Evolutionary conservation across 352 stramenopile species (phyloP), one percentile per base, ranked within the genome.

Genomic region (Globisporangium nunn): DNA sequence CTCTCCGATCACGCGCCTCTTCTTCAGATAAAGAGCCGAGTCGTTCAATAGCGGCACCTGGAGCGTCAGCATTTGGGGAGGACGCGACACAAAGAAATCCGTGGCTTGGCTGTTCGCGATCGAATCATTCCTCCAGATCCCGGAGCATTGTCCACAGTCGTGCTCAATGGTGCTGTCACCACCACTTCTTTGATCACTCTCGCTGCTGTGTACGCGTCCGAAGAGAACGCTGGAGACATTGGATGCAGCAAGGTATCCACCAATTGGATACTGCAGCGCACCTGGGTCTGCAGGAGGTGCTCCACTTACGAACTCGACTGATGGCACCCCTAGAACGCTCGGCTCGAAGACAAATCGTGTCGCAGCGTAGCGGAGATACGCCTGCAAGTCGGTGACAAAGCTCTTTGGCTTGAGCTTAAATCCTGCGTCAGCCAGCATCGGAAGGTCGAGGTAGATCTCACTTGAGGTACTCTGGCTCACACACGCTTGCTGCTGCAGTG

Each of bases 271-370:
- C 4, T 33, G 18, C 12, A 47, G 59, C 29, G 14, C 58, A 10
- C 6, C 51, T 30, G n/a, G 60, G 15, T 10, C 55, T n/a, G 47
- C n/a, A 11, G 35, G 44, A 1, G 55, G 39, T 37, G 58, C 29
- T 30, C 14, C 30, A 52, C 41, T 28, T 17, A 53, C 17, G 12
- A 48, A 58, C 40, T 48, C 8, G 58, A 46, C 6, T 54, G 61
- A 31, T 12, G 45, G 0, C 6, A 55, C 6, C 51, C 61, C 56
- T 0, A 88, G 46, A 1, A 85, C 54, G 1, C 23, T 58, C 11
- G 72, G 67, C 51, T 88, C 78, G 39, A 75, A 88, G 0, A 64
- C 63, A 29, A 83, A 85, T 52, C 81, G 83, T 5, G 78, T 81
- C 17, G 74, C 78, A 2, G 57, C 58, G 46, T 88, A 81, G 8